Conservation (phyloP, 352 stramenopile species). For the Phytophthora tentaculata region DNA sequence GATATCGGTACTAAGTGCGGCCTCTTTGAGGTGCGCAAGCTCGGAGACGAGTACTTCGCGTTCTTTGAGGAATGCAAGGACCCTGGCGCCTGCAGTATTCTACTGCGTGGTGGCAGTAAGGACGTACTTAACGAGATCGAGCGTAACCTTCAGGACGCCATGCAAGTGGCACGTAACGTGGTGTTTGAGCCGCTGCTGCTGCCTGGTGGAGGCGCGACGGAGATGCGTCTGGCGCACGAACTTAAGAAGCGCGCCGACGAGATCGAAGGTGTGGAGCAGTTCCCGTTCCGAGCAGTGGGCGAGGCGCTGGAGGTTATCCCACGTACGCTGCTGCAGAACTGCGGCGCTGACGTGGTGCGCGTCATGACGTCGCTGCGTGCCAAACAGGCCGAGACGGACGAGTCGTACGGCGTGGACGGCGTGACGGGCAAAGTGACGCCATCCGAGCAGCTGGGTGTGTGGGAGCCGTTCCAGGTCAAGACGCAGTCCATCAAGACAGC, state of each 20-base stretch:
- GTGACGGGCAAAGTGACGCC: constrained; percentile 92
- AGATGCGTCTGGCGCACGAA: constrained; percentile 98
- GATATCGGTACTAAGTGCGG: constrained; percentile 99
- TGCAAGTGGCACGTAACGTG: constrained; percentile 99
- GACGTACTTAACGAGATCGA: constrained; percentile 99
- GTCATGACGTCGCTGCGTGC: constrained; percentile 97
- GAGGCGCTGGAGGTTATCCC: constrained; percentile 99
- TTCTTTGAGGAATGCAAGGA: constrained; percentile 99
- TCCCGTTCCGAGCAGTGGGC: constrained; percentile 96
- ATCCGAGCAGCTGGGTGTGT: constrained; percentile 97
- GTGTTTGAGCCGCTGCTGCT: constrained; percentile 98
- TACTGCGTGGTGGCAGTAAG: constrained; percentile 98
- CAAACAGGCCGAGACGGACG: constrained; percentile 90
- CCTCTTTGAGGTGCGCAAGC: constrained; percentile 97
- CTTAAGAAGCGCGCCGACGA: constrained; percentile 91
- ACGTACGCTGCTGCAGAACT: constrained; percentile 99
- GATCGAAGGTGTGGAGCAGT: constrained; percentile 97
- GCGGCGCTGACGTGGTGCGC: constrained; percentile 98
- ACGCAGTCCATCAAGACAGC: constrained; percentile 99
- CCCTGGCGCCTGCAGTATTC: constrained; percentile 98
- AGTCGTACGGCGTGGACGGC: constrained; percentile 81
- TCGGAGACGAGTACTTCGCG: constrained; percentile 97
- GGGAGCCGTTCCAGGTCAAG: constrained; percentile 99
- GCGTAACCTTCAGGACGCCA: constrained; percentile 99
- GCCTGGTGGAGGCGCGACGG: constrained; percentile 95